Evolutionary conservation across 1,139 yeast genomes (phyloP), one percentile per base, ranked within the genome.

Genomic region (Geotrichum citri-aurantii): DNA sequence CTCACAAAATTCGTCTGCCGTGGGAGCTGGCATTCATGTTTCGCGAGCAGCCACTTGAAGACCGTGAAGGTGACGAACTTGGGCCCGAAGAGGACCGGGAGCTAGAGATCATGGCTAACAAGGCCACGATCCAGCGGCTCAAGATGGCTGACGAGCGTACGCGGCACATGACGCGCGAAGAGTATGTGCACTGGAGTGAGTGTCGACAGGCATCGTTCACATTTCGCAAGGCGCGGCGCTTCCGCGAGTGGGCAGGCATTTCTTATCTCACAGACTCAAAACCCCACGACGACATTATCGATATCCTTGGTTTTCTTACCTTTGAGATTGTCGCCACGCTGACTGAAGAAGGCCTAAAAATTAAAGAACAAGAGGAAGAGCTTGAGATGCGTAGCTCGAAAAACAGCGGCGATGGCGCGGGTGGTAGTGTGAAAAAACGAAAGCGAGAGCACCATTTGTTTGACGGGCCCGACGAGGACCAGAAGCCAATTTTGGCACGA

Each of bases 171-270:
- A 93, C 99, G 0, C 85, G 86, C 67, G 97, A 93, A 68, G 99
- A 93, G 71, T 93, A 93, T 67, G 99, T 92, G 19, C 99, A 95
- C 71, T 93, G 98, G 97, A 88, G 96, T 14, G 99, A 93, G 70
- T 93, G 99, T 74, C 82, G 99, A 64, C 99, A 93, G 71, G 99
- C 99, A 1, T 86, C 95, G 59, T 95, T 93, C 70, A 95, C 99
- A 0, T 93, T 91, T 68, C 80, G 98, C 66, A 93, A 95, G 71
- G 89, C 88, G 19, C 90, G 92, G 71, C 78, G 97, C 68, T 93
- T 93, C 70, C 81, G 95, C 68, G 99, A 93, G 69, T 93, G 99
- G 99, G 95, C 96, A 7, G 96, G 95, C 21, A 83, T 93, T 55
- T 75, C 90, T 0, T 87, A 84, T 59, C 74, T 95, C 53, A 87